phyloP scores from a whole-genome alignment of 768 basidiomycete species.

The Tylopilus sp. region DNA sequence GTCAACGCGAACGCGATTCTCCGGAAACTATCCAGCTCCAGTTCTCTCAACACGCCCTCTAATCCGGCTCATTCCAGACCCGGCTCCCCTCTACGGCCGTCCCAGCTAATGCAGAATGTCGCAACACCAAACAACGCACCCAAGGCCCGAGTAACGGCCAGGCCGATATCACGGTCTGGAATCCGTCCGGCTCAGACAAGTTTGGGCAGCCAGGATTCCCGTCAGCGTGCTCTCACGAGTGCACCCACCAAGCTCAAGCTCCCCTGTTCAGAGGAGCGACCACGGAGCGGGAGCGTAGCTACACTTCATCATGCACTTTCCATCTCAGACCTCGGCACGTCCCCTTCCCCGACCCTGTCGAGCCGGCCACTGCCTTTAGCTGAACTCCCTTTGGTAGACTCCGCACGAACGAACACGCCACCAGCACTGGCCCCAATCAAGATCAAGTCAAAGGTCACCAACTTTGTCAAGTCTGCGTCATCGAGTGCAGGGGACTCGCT shows the following conservation, averaged over 20 bases:
- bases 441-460: constrained; percentile 63
- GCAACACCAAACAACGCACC: constrained; percentile 24
- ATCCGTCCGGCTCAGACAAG: constrained; percentile 6
- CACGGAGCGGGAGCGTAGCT: constrained; percentile 28
- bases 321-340: constrained; percentile 17
- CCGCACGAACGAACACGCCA: constrained; percentile 13
- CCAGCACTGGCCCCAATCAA: constrained; percentile 28
- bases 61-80: constrained; percentile 42
- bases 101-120: constrained; percentile 33
- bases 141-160: constrained; percentile 26
- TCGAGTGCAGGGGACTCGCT: constrained; percentile 25
- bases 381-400: constrained; percentile 11
- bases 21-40: constrained; percentile 26
- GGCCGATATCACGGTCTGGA: constrained; percentile 29
- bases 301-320: constrained; percentile 26
- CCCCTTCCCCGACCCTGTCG: constrained; percentile 12
- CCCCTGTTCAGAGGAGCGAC: constrained; percentile 32
- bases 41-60: constrained; percentile 23
- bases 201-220: constrained; percentile 20
- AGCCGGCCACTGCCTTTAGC: constrained; percentile 13
- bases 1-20: constrained; percentile 52
- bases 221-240: constrained; percentile 30
- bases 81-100: constrained; percentile 36
- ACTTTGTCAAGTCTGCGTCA: constrained; percentile 36
- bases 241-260: constrained; percentile 23